Evolutionary conservation across 441 rosid genomes (phyloP).

Genomic region (Pelargonium australe): DNA sequence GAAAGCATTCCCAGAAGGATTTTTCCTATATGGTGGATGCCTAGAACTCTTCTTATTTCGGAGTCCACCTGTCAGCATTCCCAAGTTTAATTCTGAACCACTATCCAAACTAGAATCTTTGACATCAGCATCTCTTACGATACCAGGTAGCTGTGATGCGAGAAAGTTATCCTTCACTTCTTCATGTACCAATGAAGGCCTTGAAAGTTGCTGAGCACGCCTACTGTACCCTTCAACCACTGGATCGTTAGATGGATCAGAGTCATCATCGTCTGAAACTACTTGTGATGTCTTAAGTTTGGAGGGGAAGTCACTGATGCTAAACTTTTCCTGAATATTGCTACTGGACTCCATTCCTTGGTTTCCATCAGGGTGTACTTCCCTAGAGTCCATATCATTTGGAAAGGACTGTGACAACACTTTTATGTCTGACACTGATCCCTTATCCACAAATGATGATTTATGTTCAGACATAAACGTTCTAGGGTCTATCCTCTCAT

Average conservation of each 20-base stretch:
- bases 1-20: slow-evolving; percentile 18
- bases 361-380: slow-evolving; percentile 10
- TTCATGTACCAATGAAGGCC: slow-evolving; percentile 27
- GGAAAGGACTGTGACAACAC: slow-evolving; percentile 14
- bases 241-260: neutral
- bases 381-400: slow-evolving; percentile 10
- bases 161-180: slow-evolving; percentile 23
- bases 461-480: slow-evolving; percentile 9
- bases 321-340: slow-evolving; percentile 9
- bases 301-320: slow-evolving; percentile 7
- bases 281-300: slow-evolving; percentile 8
- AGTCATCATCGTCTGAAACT: neutral
- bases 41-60: slow-evolving; percentile 45
- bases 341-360: slow-evolving; percentile 15
- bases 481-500: slow-evolving; percentile 15
- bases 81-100: slow-evolving; percentile 45
- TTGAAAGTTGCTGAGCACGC: slow-evolving; percentile 22
- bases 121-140: slow-evolving; percentile 23
- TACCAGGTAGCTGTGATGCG: slow-evolving; percentile 16
- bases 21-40: slow-evolving; percentile 42
- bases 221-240: slow-evolving; percentile 3
- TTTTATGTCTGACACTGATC: slow-evolving; percentile 20
- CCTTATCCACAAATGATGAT: slow-evolving; percentile 19
- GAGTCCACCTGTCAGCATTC: slow-evolving; percentile 51
- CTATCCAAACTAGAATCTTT: slow-evolving; percentile 31